Conservation (phyloP, 2,329 filamentous ascomycete species). For the Tolypocladium guangdongense region DNA sequence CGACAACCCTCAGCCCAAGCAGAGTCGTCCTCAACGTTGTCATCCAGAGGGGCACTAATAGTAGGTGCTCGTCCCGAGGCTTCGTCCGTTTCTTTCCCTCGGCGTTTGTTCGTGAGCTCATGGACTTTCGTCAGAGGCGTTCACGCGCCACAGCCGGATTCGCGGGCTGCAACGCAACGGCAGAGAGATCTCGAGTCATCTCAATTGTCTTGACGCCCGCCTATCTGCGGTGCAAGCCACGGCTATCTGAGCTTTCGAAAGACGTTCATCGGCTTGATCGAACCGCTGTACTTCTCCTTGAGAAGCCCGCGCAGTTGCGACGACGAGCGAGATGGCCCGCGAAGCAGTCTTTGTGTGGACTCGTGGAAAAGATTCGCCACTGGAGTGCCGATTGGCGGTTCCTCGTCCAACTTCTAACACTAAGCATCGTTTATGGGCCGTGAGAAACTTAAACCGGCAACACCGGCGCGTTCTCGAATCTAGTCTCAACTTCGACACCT, state of each 20-base stretch:
- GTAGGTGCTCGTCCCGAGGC: not conserved
- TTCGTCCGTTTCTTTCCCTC: not conserved
- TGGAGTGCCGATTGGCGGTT: not conserved
- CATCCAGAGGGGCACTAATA: no score
- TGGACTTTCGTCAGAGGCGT: no score
- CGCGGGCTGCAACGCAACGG: not conserved
- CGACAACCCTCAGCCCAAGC: no score
- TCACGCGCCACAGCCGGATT: not conserved
- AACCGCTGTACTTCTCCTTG: no score
- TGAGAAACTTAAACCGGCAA: not conserved
- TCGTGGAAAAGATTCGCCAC: no score
- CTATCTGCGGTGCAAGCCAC: not conserved
- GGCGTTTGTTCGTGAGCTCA: not conserved
- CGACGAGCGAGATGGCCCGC: no score
- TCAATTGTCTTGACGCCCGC: not conserved
- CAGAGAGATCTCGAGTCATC: not conserved
- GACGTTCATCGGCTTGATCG: not conserved
- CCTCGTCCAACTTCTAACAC: no score
- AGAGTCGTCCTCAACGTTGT: not conserved
- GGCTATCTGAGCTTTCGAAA: not conserved
- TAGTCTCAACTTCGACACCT: not conserved
- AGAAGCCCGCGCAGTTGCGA: no score
- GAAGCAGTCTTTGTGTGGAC: no score
- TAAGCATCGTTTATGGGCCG: not conserved
- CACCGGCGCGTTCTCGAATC: not conserved